Evolutionary conservation across 257 asterid genomes (phyloP).

Genomic region (Echium plantagineum): DNA sequence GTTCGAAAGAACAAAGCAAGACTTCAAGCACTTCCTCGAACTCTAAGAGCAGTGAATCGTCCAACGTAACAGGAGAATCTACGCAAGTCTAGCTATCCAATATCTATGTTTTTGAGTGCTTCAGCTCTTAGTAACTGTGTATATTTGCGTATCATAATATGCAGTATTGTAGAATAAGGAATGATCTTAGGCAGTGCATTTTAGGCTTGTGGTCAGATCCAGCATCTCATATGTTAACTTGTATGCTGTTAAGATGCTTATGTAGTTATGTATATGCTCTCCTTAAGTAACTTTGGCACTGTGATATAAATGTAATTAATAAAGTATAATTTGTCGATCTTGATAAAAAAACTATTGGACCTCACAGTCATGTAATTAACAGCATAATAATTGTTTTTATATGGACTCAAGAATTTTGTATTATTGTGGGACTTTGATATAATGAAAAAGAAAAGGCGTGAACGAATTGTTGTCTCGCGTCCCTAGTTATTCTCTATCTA

Average conservation of each 20-base stretch:
- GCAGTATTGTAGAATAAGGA: background rate
- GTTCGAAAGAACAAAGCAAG: conserved; percentile 30
- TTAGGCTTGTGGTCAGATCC: background rate
- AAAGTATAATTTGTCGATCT: background rate
- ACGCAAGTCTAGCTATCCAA: background rate
- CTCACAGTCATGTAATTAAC: background rate
- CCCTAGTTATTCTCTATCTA: no score
- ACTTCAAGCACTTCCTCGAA: conserved; percentile 27
- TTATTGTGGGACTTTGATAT: no score
- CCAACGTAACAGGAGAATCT: conserved; percentile 8
- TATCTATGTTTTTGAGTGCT: background rate
- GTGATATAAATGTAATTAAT: no score
- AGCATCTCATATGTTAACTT: background rate
- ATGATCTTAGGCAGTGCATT: background rate
- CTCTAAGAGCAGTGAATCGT: conserved; percentile 17
- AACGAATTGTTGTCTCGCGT: no score
- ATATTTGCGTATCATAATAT: background rate
- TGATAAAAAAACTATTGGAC: background rate
- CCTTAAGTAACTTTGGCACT: no score
- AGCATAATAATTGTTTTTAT: no score
- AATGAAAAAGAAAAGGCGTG: no score
- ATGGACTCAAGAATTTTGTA: no score
- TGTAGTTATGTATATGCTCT: no score
- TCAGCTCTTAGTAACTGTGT: background rate
- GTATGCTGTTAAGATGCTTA: background rate